Evolutionary conservation across 192 early-diverging fungal genomes (phyloP).

Genomic region (Coemansia sp.): DNA sequence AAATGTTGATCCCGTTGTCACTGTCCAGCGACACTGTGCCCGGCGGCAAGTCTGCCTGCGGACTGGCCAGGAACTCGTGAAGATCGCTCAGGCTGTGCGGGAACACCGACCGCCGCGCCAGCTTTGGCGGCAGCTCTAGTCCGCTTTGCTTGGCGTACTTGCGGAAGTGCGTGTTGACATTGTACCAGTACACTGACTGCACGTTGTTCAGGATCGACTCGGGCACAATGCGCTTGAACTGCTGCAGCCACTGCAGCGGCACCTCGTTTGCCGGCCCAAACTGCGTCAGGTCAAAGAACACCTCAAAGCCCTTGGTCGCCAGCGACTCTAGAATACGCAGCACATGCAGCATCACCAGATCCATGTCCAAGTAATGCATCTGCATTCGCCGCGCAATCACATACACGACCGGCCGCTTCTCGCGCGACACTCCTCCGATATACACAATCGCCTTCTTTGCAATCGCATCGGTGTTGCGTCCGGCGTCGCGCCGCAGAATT

Average conservation of each 20-base stretch:
- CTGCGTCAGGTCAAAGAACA: constrained; percentile 80
- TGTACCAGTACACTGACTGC: constrained; percentile 73
- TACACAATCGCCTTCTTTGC: constrained; percentile 75
- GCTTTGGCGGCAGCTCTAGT: constrained; percentile 49
- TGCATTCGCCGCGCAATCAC: constrained; percentile 77
- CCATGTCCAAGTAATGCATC: constrained; percentile 79
- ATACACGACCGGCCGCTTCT: constrained; percentile 79
- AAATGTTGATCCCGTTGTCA: constrained; percentile 62
- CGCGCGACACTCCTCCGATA: constrained; percentile 75
- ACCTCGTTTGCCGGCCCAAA: constrained; percentile 81
- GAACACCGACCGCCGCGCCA: constrained; percentile 70
- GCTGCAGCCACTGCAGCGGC: constrained; percentile 69
- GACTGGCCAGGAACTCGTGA: constrained; percentile 67
- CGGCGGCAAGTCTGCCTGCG: constrained; percentile 75
- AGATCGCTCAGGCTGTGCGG: constrained; percentile 68
- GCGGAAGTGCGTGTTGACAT: constrained; percentile 76
- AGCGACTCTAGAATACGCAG: constrained; percentile 68
- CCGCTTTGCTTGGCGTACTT: constrained; percentile 61
- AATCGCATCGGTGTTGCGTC: constrained; percentile 66
- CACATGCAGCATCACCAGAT: constrained; percentile 75
- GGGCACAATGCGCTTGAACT: constrained; percentile 74
- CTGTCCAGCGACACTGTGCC: constrained; percentile 74
- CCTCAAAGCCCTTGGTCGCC: constrained; percentile 69
- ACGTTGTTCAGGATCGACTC: constrained; percentile 64
- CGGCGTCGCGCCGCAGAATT: constrained; percentile 70